A percentile compares a stretch with the other conserved stretches of the same genome.
Evolutionary conservation across 371 early-diverging fungal species (phyloP).

Genomic region (Mucor mucedo): DNA sequence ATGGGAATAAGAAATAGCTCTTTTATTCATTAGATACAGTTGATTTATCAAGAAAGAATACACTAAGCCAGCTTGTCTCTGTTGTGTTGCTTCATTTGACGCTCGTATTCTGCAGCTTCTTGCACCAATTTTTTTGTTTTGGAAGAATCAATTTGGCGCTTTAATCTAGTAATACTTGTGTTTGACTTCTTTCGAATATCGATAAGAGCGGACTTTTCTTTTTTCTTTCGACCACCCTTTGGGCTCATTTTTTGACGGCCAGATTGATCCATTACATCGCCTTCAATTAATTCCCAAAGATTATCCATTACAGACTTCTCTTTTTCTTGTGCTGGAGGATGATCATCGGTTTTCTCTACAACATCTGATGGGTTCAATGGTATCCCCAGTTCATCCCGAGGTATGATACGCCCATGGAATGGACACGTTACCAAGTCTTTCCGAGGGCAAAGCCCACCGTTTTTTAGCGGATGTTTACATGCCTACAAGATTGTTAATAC

Average conservation of each 20-base stretch:
- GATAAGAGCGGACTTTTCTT: conserved; percentile 43
- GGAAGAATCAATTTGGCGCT: conserved; percentile 38
- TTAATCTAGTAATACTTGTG: conserved; percentile 47
- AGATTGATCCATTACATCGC: conserved; percentile 55
- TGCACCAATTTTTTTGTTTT: conserved; percentile 34
- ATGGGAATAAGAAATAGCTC: background rate
- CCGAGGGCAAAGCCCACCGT: conserved; percentile 71
- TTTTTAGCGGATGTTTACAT: conserved; percentile 70
- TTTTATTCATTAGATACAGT: background rate
- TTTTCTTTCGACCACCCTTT: conserved; percentile 22
- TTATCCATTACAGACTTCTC: conserved; percentile 20
- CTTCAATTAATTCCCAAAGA: conserved; percentile 64
- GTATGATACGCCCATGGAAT: conserved; percentile 72
- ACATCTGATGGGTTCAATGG: conserved; percentile 19
- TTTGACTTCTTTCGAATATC: conserved; percentile 60
- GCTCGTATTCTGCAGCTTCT: conserved; percentile 45
- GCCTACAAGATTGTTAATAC: conserved; percentile 31
- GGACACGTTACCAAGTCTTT: conserved; percentile 75
- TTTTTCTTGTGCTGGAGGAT: background rate
- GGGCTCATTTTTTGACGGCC: conserved; percentile 42
- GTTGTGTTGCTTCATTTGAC: conserved; percentile 32
- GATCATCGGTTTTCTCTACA: background rate
- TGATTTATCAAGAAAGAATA: too few relatives aligned
- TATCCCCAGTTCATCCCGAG: conserved; percentile 65
- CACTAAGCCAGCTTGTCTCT: conserved; percentile 2